These are phyloP conservation scores for Chaetomium strumarium DNA, from an alignment of 2,329 filamentous ascomycete species.

Conservation along the genomic window DNA sequence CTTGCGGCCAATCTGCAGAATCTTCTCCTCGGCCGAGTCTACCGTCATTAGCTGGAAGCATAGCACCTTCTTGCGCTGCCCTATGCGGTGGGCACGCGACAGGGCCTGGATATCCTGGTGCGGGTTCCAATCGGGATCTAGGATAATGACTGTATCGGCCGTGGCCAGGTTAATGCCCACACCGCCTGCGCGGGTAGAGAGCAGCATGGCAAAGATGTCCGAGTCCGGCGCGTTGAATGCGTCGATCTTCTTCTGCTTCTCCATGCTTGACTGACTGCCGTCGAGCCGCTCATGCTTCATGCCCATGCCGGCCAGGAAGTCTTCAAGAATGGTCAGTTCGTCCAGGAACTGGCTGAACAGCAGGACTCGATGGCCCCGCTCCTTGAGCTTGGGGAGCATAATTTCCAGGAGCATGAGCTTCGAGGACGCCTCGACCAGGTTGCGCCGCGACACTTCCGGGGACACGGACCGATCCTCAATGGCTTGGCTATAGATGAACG, in stretches of 20 bases:
- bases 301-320: conserved; percentile 74
- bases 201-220: conserved; percentile 77
- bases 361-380: conserved; percentile 81
- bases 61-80: conserved; percentile 90
- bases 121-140: conserved; percentile 95
- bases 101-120: conserved; percentile 97
- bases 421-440: conserved; percentile 83
- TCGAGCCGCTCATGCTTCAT: conserved; percentile 76
- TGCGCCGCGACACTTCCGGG: conserved; percentile 60
- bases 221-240: conserved; percentile 85
- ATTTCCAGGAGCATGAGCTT: conserved; percentile 80
- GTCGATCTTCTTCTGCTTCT: conserved; percentile 94
- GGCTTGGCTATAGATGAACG: conserved; percentile 84
- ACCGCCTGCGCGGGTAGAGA: conserved; percentile 91
- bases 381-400: conserved; percentile 80
- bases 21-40: conserved; percentile 85
- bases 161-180: conserved; percentile 97
- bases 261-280: conserved; percentile 70
- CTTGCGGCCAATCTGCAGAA: conserved; percentile 89
- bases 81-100: conserved; percentile 90
- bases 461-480: conserved; percentile 77
- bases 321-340: conserved; percentile 84
- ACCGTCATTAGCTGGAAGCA: conserved; percentile 94
- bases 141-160: conserved; percentile 94
- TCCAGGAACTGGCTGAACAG: conserved; percentile 94